Evolutionary conservation across 1,284 basidiomycete genomes (phyloP), one percentile per base, ranked within the genome.

Genomic region (Schizopora paradoxa): DNA sequence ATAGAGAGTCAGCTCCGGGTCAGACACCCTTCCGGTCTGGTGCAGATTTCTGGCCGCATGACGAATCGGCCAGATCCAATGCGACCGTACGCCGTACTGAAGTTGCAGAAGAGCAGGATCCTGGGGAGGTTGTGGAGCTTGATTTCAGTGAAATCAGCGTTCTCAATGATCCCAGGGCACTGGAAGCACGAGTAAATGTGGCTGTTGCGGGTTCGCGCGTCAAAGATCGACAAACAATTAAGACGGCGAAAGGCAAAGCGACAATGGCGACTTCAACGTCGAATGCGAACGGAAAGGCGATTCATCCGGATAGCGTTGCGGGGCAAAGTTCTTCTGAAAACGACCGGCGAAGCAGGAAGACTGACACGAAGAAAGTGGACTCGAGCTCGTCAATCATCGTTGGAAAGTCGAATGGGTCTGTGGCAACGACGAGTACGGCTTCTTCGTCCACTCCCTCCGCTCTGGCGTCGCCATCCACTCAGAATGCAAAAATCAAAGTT

Each of bases 71-170:
- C 28, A 8, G 28, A 21, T 40, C 38, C 14, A 22, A 14, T 4
- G 23, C 31, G 16, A 22, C 13, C 14, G n/a, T 25, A 8, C 16
- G 25, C 25, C 7, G 38, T 22, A 16, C 32, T n/a, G 23, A 6
- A 21, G 22, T 19, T 13, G 3, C 28, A 13, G 35, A 14, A 7
- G 21, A 14, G 19, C 33, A 31, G 10, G 40, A 42, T 5, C 14
- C 10, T 11, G 45, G 47, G 4, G 49, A 47, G n/a, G 41, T 51
- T 13, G 41, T 47, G 13, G 49, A 51, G 40, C 19, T 51, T 21
- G 49, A 51, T 40, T 51, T 51, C 33, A 51, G 44, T 23, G 44
- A 51, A 16, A 51, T 51, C 16, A 33, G 44, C 6, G 35, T 31
- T 11, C 35, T 51, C n/a, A 43, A 47, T 21, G 40, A 51, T 21